Percentiles rank a stretch among this genome's conserved stretches.
phyloP scores from a whole-genome alignment of 2,329 filamentous ascomycete genomes.

The Graphium sp. region DNA sequence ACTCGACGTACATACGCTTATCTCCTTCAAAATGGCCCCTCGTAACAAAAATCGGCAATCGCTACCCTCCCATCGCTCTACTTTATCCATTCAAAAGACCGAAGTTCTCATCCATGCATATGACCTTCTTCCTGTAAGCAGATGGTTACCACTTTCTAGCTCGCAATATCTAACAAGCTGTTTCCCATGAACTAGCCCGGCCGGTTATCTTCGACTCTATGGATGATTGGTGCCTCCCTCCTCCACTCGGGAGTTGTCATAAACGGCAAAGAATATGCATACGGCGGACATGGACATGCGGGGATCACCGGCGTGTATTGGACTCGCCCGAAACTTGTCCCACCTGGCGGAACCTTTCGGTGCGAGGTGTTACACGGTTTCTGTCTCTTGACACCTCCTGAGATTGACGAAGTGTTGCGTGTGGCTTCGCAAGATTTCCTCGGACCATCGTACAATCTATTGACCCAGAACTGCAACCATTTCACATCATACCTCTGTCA shows the following conservation, averaged over 20 bases:
- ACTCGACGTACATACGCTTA: neutral
- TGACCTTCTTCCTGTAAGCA: conserved; percentile 51
- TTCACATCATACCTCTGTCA: conserved; percentile 66
- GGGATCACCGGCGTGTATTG: conserved; percentile 68
- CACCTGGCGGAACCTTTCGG: conserved; percentile 63
- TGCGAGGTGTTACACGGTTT: conserved; percentile 66
- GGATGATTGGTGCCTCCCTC: conserved; percentile 61
- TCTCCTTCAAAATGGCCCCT: conserved; percentile 15
- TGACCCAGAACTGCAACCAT: conserved; percentile 79
- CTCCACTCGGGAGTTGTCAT: conserved; percentile 75
- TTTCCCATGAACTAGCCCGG: conserved; percentile 35
- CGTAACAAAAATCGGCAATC: conserved; percentile 23
- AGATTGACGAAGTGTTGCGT: conserved; percentile 56
- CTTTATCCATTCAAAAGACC: conserved; percentile 52
- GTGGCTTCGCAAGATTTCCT: conserved; percentile 55
- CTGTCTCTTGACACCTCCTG: conserved; percentile 48
- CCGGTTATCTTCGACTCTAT: conserved; percentile 57
- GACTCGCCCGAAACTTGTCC: conserved; percentile 55
- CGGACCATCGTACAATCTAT: conserved; percentile 62
- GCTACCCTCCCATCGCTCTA: conserved; percentile 38
- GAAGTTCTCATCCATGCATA: conserved; percentile 66
- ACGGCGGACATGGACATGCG: conserved; percentile 60
- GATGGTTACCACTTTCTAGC: neutral
- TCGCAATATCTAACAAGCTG: neutral
- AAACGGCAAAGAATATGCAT: conserved; percentile 67